Percentiles rank a stretch among this genome's conserved stretches.
phyloP scores from a whole-genome alignment of 2,329 filamentous ascomycete species.

The Neonectria faginata region DNA sequence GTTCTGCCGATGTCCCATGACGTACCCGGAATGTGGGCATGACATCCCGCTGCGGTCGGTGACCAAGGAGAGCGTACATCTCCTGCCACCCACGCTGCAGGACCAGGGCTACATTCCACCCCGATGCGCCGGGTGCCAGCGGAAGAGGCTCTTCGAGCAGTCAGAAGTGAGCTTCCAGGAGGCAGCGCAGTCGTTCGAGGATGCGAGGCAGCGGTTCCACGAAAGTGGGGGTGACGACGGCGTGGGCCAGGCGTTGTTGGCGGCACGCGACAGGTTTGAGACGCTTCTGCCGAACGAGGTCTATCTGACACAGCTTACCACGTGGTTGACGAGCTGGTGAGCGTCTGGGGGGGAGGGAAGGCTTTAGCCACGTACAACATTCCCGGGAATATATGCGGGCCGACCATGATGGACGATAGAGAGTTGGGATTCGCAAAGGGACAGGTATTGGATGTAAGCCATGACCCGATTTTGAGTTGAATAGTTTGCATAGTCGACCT shows the following conservation, averaged over 20 bases:
- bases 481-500: slow-evolving; percentile 19
- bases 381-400: slow-evolving; percentile 2
- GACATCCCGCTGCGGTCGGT: slow-evolving; percentile 42
- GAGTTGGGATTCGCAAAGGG: not conserved
- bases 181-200: slow-evolving; percentile 27
- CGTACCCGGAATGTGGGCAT: slow-evolving; percentile 48
- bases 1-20: slow-evolving; percentile 49
- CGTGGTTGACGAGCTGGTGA: slow-evolving; percentile 44
- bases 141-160: slow-evolving; percentile 16
- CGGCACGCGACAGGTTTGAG: slow-evolving; percentile 37
- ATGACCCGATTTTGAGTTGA: slow-evolving; percentile 27
- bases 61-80: slow-evolving; percentile 46
- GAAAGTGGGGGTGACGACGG: slow-evolving; percentile 18
- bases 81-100: slow-evolving; percentile 49
- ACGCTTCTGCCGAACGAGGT: slow-evolving; percentile 38
- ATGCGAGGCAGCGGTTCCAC: slow-evolving; percentile 32
- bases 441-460: slow-evolving; percentile 17
- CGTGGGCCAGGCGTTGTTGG: slow-evolving; percentile 33
- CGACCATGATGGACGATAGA: not conserved
- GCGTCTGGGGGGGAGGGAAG: not conserved
- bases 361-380: slow-evolving; percentile 1
- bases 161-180: slow-evolving; percentile 30
- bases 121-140: slow-evolving; percentile 37
- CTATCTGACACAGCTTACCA: slow-evolving; percentile 37
- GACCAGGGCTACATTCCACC: slow-evolving; percentile 48